Conservation (phyloP, 345 rosid species). For the Cochlearia excelsa region DNA sequence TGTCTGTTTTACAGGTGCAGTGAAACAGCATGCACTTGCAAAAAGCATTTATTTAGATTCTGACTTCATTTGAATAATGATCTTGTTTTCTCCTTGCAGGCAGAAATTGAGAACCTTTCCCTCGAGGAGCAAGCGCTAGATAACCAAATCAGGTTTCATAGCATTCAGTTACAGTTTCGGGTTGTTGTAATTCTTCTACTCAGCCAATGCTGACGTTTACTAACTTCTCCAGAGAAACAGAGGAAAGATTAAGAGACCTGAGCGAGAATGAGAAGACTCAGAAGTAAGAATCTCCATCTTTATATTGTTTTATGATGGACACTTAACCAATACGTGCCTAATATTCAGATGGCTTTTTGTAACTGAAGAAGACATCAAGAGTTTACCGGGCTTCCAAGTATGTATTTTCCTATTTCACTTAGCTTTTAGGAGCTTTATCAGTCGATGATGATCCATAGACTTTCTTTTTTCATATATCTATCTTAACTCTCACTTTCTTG, state of each 20-base stretch:
- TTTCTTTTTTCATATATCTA: conserved; percentile 18
- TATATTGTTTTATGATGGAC: conserved; percentile 15
- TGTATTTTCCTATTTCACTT: conserved; percentile 22
- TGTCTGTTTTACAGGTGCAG: conserved; percentile 63
- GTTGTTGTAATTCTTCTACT: conserved; percentile 23
- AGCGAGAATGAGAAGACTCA: conserved; percentile 80
- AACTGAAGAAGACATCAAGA: conserved; percentile 87
- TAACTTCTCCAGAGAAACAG: conserved; percentile 65
- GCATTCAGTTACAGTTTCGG: conserved; percentile 27
- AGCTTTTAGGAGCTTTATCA: conserved; percentile 3
- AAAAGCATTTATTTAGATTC: neutral
- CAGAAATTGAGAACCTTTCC: conserved; percentile 66
- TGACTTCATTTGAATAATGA: conserved; percentile 23
- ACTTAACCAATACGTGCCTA: conserved; percentile 28
- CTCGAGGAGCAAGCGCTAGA: conserved; percentile 69
- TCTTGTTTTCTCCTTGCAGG: conserved; percentile 49
- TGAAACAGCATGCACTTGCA: conserved; percentile 8
- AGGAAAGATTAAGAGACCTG: conserved; percentile 66
- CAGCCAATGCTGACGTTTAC: conserved; percentile 39
- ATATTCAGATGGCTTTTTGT: conserved; percentile 85
- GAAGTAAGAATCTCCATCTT: conserved; percentile 46
- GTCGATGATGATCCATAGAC: conserved; percentile 16
- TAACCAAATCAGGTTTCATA: conserved; percentile 69
- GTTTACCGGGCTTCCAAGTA: conserved; percentile 72
- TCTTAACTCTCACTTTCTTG: conserved; percentile 22